phyloP scores from a whole-genome alignment of 441 rosid genomes.

The Brassica hybrid region DNA sequence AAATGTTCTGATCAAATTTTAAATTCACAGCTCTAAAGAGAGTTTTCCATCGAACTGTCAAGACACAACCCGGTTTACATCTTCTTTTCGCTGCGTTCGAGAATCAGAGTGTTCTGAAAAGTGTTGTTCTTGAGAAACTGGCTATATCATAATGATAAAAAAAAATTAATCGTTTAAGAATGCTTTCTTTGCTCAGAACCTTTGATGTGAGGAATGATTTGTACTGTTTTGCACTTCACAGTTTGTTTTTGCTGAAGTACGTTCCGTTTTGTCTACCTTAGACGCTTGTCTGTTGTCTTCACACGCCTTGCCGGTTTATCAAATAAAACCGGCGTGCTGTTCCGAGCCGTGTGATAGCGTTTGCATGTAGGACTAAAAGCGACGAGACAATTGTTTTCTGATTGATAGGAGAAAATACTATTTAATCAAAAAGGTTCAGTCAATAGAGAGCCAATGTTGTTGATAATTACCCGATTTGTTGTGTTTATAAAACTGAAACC shows the following conservation, averaged over 20 bases:
- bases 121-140: conserved; percentile 32
- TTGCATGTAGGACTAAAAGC: neutral
- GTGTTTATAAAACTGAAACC: neutral
- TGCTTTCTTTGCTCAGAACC: conserved; percentile 21
- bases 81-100: neutral
- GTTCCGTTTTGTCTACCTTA: neutral
- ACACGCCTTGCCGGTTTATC: conserved; percentile 8
- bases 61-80: neutral
- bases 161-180: neutral
- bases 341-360: neutral
- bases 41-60: too few species aligned
- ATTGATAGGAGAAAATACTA: neutral
- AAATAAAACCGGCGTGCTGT: neutral
- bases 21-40: neutral
- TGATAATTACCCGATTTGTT: neutral
- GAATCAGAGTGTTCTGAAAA: neutral
- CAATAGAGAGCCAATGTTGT: neutral
- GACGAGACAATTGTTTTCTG: neutral
- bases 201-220: neutral
- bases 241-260: neutral
- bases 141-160: neutral
- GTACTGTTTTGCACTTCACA: neutral
- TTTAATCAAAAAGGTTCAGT: neutral
- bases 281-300: neutral
- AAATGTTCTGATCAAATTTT: conserved; percentile 44